Conservation (phyloP, 345 rosid species). For the Triadica sebifera region DNA sequence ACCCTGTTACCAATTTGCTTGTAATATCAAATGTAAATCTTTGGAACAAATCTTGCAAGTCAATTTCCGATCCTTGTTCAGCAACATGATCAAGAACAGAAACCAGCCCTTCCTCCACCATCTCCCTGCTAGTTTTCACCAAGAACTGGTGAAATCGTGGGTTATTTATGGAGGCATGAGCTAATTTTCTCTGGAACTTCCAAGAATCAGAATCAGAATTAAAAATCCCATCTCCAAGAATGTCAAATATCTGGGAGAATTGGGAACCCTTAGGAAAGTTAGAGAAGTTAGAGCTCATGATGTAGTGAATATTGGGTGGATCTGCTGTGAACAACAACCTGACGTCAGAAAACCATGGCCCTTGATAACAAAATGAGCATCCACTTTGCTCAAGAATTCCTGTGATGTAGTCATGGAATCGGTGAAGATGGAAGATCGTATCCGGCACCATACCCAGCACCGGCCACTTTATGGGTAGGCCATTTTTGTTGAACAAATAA, state of each 20-base stretch:
- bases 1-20: background rate
- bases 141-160: background rate
- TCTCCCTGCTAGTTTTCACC: background rate
- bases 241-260: conserved; percentile 17
- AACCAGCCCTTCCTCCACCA: conserved; percentile 14
- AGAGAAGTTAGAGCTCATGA: conserved; percentile 25
- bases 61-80: background rate
- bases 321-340: conserved; percentile 9
- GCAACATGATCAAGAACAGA: conserved; percentile 14
- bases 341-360: conserved; percentile 9
- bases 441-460: conserved; percentile 20
- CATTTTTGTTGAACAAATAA: background rate
- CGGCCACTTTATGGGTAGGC: conserved; percentile 17
- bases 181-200: conserved; percentile 16
- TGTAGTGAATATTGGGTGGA: conserved; percentile 17
- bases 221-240: conserved; percentile 27
- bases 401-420: conserved; percentile 2
- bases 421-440: conserved; percentile 14
- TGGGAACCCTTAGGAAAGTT: conserved; percentile 17
- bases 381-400: background rate
- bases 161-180: conserved; percentile 11
- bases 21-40: conserved; percentile 26
- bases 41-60: conserved; percentile 22
- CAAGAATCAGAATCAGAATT: conserved; percentile 21
- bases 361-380: conserved; percentile 5